Evolutionary conservation across 257 asterid genomes (phyloP), one percentile per base, ranked within the genome.

Genomic region (Solanum bulbocastanum): DNA sequence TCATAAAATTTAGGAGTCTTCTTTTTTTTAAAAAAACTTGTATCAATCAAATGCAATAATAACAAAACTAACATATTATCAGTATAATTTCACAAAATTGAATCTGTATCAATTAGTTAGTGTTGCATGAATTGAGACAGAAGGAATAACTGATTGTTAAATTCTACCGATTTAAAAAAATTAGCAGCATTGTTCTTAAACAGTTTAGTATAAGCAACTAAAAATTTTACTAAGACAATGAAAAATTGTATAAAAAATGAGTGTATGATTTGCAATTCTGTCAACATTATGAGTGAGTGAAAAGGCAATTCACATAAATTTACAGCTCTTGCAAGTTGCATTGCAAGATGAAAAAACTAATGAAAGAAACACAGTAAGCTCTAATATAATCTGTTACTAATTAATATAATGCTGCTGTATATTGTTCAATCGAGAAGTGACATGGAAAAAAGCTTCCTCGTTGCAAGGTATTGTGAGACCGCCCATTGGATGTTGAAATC

Each of bases 401-500:
- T 13, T 14, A 46, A 49, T 49, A 49, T 46, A 46, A 46, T 60
- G 68, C 30, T 60, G 58, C 22, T 13, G 52, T 44, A 37, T n/a
- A n/a, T n/a, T 22, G 56, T 35, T 85, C 76, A 85, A 85, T 23
- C 20, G 81, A 36, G 89, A 87, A 79, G 89, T 87, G 65, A 87
- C 32, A 68, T 65, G 62, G 66, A 79, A 81, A 62, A 87, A 79
- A 4, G 14, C 89, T 62, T 82, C 85, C 22, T 78, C 86, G 5
- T 62, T 81, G 76, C 89, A 87, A 6, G 86, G 89, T 15, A 87
- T 25, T 39, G 89, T 87, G 1, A 87, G 86, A 35, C 82, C 86
- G 0, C 89, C 89, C 89, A 79, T 78, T 0, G 89, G 89, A 62
- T 87, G 86, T 8, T 87, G 37, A 79, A 30, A 87, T 36, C 86